These are phyloP conservation scores for Withania somnifera DNA, from an alignment of 305 asterid species.

Conservation along the genomic window DNA sequence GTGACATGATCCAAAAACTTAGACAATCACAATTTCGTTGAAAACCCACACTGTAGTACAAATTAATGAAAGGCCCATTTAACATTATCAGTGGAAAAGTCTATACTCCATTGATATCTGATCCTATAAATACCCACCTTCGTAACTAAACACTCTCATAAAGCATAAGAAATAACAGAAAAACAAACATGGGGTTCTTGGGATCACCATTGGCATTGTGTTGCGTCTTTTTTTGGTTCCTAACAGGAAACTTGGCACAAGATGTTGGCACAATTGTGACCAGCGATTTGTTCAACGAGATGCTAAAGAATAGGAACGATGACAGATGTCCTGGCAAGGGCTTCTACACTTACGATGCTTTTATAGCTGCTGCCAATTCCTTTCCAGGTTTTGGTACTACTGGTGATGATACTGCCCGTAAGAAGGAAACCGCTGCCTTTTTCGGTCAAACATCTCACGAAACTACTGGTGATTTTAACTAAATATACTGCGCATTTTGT, in stretches of 20 bases:
- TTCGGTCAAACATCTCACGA: constrained; percentile 25
- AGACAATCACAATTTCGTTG: background rate
- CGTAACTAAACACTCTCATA: background rate
- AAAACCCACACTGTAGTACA: background rate
- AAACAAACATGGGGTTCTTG: background rate
- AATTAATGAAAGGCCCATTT: background rate
- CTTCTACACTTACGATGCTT: constrained; percentile 19
- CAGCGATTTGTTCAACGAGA: constrained; percentile 3
- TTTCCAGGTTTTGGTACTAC: constrained; percentile 24
- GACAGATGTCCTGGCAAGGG: constrained; percentile 16
- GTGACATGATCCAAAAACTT: too few species aligned
- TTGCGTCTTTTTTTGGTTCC: background rate
- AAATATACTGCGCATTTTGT: too few species aligned
- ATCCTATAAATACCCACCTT: background rate
- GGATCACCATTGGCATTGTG: background rate
- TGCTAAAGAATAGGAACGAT: constrained; percentile 15
- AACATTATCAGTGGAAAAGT: background rate
- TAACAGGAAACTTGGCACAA: background rate
- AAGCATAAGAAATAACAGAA: background rate
- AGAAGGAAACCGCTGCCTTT: constrained; percentile 22
- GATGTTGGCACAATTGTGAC: constrained; percentile 6
- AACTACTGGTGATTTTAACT: constrained; percentile 12
- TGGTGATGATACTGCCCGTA: constrained; percentile 11
- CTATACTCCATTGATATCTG: background rate
- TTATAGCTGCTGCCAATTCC: constrained; percentile 21